A percentile compares a stretch with the other conserved stretches of the same genome.
Conservation (phyloP, 2,329 filamentous ascomycete genomes). For the Cordyceps cicadae region DNA sequence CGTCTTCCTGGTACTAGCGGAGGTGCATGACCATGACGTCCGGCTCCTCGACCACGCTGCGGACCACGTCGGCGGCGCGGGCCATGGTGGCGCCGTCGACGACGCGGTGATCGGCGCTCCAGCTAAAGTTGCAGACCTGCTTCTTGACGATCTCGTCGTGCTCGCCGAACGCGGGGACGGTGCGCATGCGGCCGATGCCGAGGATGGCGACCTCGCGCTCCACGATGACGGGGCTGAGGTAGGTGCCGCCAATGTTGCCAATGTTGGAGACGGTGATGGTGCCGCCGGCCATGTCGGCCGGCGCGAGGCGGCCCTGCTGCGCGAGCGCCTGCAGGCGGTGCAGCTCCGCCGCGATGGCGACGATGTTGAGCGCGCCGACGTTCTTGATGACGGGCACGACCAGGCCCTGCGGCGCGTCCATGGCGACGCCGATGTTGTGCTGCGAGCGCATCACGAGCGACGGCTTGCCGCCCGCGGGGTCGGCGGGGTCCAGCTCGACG, state of each 20-base stretch:
- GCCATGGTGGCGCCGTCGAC: constrained; percentile 94
- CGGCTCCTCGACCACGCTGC: constrained; percentile 70
- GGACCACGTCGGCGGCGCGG: constrained; percentile 75
- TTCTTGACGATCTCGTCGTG: constrained; percentile 57
- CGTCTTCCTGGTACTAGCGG: constrained; percentile 38
- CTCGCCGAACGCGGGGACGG: constrained; percentile 69
- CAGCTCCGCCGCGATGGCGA: constrained; percentile 71
- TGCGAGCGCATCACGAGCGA: constrained; percentile 68
- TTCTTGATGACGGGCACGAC: constrained; percentile 88
- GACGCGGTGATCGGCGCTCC: constrained; percentile 91
- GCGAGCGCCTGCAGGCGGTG: constrained; percentile 65
- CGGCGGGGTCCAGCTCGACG: constrained; percentile 50
- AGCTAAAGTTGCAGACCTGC: constrained; percentile 85
- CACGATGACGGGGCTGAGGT: constrained; percentile 84
- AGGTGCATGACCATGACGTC: constrained; percentile 80
- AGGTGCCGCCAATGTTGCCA: constrained; percentile 86
- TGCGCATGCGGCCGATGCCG: constrained; percentile 73
- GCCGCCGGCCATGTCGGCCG: constrained; percentile 70
- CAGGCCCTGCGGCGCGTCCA: constrained; percentile 84
- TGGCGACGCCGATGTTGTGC: constrained; percentile 93
- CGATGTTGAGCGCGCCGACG: constrained; percentile 67
- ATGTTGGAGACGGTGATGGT: constrained; percentile 97
- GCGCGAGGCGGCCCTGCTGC: constrained; percentile 62
- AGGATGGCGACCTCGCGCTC: constrained; percentile 87
- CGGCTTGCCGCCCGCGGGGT: constrained; percentile 58